These are phyloP conservation scores for Geopyxis carbonaria DNA, from an alignment of 495 filamentous ascomycete genomes.

Conservation along the genomic window DNA sequence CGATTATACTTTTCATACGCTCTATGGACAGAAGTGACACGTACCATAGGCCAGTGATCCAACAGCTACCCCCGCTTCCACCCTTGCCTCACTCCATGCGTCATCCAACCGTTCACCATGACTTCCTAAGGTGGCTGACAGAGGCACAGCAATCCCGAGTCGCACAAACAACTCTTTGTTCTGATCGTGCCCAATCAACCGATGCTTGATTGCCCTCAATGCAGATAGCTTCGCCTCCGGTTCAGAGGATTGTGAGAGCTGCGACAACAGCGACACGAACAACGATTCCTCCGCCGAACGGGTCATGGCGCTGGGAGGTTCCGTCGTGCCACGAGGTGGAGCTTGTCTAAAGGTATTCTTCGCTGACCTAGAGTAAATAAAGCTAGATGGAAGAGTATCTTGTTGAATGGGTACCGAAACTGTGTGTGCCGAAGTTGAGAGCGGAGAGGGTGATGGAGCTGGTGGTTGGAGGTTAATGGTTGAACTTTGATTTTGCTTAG, in stretches of 20 bases:
- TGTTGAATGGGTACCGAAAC: too few species aligned
- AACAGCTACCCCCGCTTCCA: constrained; percentile 66
- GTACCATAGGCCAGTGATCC: constrained; percentile 73
- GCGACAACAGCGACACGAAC: constrained; percentile 37
- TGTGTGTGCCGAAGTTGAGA: too few species aligned
- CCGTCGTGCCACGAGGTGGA: too few species aligned
- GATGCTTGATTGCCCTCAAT: constrained; percentile 66
- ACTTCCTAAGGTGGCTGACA: constrained; percentile 43
- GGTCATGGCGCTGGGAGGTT: constrained; percentile 21
- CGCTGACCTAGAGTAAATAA: too few species aligned
- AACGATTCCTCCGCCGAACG: constrained; percentile 23
- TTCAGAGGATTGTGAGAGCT: constrained; percentile 38
- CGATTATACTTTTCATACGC: too few species aligned
- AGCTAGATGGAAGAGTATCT: too few species aligned
- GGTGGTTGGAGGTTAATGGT: too few species aligned
- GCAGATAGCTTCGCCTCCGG: constrained; percentile 43
- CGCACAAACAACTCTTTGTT: constrained; percentile 62
- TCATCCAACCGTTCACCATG: constrained; percentile 30
- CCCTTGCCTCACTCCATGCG: constrained; percentile 38
- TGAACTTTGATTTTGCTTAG: too few species aligned
- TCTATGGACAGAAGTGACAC: too few species aligned
- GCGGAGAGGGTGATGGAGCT: too few species aligned
- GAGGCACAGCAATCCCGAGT: constrained; percentile 47
- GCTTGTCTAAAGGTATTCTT: too few species aligned
- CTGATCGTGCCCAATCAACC: constrained; percentile 73